Evolutionary conservation across 371 early-diverging fungal genomes (phyloP).

Genomic region (Rhizomucor pusillus): DNA sequence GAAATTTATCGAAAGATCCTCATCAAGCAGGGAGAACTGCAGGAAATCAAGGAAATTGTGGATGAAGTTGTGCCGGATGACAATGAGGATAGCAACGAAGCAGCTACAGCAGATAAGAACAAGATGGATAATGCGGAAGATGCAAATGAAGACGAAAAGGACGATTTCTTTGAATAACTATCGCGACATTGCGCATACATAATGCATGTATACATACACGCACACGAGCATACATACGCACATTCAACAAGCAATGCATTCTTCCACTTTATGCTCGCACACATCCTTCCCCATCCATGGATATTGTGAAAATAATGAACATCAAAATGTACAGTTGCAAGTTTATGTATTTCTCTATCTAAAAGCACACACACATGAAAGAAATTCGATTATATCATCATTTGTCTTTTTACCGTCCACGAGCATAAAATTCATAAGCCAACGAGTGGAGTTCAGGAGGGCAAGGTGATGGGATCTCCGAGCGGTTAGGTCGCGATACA

Average conservation of each 20-base stretch:
- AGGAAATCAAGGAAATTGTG: slow-evolving; percentile 15
- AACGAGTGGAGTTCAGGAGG: slow-evolving; percentile 88
- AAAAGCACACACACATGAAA: too few species aligned
- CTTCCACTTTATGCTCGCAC: too few species aligned
- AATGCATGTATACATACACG: too few species aligned
- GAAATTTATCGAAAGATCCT: slow-evolving; percentile 27
- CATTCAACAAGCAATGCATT: too few species aligned
- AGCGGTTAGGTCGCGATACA: slow-evolving; percentile 78
- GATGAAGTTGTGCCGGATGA: slow-evolving; percentile 4
- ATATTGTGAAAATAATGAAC: too few species aligned
- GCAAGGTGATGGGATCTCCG: slow-evolving; percentile 93
- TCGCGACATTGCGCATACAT: too few species aligned
- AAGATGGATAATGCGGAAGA: neutral
- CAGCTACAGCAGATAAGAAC: neutral
- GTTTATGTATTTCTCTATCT: too few species aligned
- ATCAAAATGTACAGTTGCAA: too few species aligned
- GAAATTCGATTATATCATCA: too few species aligned
- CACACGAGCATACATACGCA: too few species aligned
- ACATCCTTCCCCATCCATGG: too few species aligned
- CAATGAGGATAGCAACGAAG: neutral
- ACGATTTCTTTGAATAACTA: slow-evolving; percentile 29
- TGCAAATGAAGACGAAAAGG: slow-evolving; percentile 9
- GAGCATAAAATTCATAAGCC: slow-evolving; percentile 89
- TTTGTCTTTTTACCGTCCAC: slow-evolving; percentile 37
- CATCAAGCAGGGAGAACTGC: slow-evolving; percentile 19